A percentile compares a stretch with the other conserved stretches of the same genome.
phyloP scores from a whole-genome alignment of 129 eudicot genomes.

The Flaveria bidentis region DNA sequence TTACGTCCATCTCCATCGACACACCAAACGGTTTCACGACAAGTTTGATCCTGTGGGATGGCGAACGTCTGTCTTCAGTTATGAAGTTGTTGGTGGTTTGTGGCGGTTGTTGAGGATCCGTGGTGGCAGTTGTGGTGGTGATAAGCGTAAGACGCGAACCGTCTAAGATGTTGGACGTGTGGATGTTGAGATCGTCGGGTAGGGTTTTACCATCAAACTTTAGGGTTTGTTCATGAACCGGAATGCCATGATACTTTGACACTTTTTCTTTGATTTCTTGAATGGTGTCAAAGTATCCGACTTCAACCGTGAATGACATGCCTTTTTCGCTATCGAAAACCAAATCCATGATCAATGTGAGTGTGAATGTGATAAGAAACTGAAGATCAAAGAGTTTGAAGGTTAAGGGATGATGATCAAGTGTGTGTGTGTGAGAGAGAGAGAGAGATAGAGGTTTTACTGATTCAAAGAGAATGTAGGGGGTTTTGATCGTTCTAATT shows the following conservation, averaged over 20 bases:
- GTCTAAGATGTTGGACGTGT: conserved; percentile 51
- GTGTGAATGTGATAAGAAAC: background rate
- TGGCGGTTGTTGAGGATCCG: conserved; percentile 22
- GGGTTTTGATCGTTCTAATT: too few species aligned
- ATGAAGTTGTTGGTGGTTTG: conserved; percentile 19
- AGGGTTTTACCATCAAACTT: conserved; percentile 56
- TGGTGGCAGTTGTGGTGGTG: conserved; percentile 29
- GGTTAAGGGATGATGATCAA: background rate
- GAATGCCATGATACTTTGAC: conserved; percentile 59
- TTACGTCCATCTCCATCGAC: conserved; percentile 39
- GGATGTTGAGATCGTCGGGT: conserved; percentile 58
- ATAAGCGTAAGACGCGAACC: conserved; percentile 53
- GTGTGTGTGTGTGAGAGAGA: background rate
- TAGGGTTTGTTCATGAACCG: conserved; percentile 58
- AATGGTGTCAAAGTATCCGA: conserved; percentile 75
- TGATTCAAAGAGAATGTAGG: background rate
- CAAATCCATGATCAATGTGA: conserved; percentile 53
- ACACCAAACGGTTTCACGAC: conserved; percentile 35
- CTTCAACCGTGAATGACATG: conserved; percentile 56
- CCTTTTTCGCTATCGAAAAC: conserved; percentile 56
- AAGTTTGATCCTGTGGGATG: conserved; percentile 41
- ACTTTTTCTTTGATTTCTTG: conserved; percentile 75
- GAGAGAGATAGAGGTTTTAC: conserved; percentile 2
- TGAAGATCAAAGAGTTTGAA: background rate
- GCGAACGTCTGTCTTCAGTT: conserved; percentile 26